Evolutionary conservation across 1,139 yeast genomes (phyloP), one percentile per base, ranked within the genome.

Genomic region (Nadsonia commutata): DNA sequence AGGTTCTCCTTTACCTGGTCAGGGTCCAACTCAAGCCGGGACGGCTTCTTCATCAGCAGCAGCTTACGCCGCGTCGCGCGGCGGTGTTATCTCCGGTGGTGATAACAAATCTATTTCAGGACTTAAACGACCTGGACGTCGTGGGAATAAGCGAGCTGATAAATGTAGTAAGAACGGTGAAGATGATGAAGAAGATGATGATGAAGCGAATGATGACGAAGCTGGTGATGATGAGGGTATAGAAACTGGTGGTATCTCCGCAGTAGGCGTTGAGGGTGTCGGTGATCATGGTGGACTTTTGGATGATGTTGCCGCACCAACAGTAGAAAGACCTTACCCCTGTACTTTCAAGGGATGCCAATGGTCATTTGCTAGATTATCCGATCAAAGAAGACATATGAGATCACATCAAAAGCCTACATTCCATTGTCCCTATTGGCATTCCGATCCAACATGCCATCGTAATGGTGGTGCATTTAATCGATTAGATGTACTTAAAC

Each of bases 401-500:
- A 71, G 77, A 51, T 76, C 81, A 1, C 88, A 80, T 54, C 67
- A 70, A 31, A 69, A 70, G 39, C 86, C 86, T 1, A 70, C 68
- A 49, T 76, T 76, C 54, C 76, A 73, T 50, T 80, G 90, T 56
- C 88, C 90, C 1, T 80, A 70, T 57, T 78, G 81, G 80, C 67
- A 67, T 43, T 64, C 68, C 40, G 81, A 77, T 49, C 75, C 78
- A 2, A 72, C 81, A 2, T 80, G 86, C 56, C 88, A 79, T 56
- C 67, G 80, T 43, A 78, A 78, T 49, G 82, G 80, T 11, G 86
- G 86, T 3, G 72, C 81, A 0, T 80, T 80, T 58, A 76, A 74
- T 52, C 64, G 88, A 42, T 62, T 78, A 46, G 88, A 80, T 52
- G 86, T 80, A 27, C 62, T 80, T 48, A 80, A 79, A 51, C 67